Conservation (phyloP, 2,329 filamentous ascomycete species). For the Pseudogymnoascus sp. region DNA sequence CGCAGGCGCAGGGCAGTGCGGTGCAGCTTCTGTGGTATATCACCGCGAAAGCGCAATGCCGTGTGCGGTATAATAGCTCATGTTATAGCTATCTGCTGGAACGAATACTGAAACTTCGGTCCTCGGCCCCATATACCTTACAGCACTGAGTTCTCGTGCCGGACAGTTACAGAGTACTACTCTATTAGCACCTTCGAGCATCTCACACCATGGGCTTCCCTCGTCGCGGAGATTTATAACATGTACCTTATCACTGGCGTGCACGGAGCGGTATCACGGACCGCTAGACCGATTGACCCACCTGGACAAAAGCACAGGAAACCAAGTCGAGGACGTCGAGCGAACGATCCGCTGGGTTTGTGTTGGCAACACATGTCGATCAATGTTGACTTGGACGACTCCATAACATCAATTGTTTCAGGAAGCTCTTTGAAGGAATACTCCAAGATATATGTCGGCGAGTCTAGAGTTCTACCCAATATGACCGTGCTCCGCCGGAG, state of each 20-base stretch:
- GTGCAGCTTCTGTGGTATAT: background rate
- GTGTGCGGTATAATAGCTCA: background rate
- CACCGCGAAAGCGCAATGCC: background rate
- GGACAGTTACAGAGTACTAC: background rate
- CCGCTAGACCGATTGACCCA: constrained; percentile 5
- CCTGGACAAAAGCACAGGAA: background rate
- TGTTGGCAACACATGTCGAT: constrained; percentile 1
- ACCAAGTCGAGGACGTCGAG: background rate
- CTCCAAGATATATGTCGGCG: constrained; percentile 7
- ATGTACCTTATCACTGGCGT: constrained; percentile 9
- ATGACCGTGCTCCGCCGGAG: background rate
- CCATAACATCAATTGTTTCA: constrained; percentile 2
- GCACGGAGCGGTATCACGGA: background rate
- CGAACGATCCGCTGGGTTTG: background rate
- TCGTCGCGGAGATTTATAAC: background rate
- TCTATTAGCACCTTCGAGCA: background rate
- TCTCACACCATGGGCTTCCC: background rate
- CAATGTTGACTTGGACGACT: background rate
- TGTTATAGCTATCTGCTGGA: background rate
- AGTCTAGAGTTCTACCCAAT: constrained; percentile 2
- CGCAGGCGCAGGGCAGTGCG: background rate
- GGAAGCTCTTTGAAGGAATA: background rate
- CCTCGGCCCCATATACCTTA: background rate
- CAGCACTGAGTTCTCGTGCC: background rate
- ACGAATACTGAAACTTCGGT: background rate